Base-by-base conservation (phyloP, 257 asterid genomes). In the Capsicum chinense region DNA sequence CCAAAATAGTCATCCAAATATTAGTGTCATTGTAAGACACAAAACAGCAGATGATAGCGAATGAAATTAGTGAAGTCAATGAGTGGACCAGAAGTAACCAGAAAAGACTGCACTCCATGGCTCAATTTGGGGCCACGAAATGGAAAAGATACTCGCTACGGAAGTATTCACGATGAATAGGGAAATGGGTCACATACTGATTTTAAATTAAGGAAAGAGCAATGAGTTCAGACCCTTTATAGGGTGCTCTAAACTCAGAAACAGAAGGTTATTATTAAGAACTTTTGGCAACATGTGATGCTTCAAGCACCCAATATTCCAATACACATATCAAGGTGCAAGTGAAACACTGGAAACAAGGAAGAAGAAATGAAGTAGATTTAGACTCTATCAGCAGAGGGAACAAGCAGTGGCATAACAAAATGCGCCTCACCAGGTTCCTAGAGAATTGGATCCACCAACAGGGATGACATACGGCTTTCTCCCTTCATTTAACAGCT, bases 391-490 rank as follows among this genome's bases (percentile, higher is more conserved):
- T 54, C 64, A 54, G 82, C 82, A 78, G 60, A 78, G 66, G 50
- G 59, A 78, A 78, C 64, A 78, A 54, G 64, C 12, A 14, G 66
- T 54, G 21, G 66, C 26, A 50, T 78, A 26, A 81, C 2, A 33
- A 42, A 58, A 78, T 56, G 54, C 82, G 84, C 62, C 89, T 92
- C 89, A 95, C 99, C 99, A 97, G 83, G 98, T 93, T 83, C 98
- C 99, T 86, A 94, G 83, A 85, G 98, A 92, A 91, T 97, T 92
- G 58, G 99, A 97, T 89, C 99, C 99, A 58, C 99, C 99, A 81
- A 90, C 98, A 84, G 99, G 98, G 89, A 97, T 92, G 83, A 95
- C 93, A 83, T 97, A 97, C 11, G 99, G 99, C 89, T 86, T 95
- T 92, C 95, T 92, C 81, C 99, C 98, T 90, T 95, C 97, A 54